A percentile compares a stretch with the other conserved stretches of the same genome.
phyloP scores from a whole-genome alignment of 2,329 filamentous ascomycete genomes.

The Apiospora hydei region DNA sequence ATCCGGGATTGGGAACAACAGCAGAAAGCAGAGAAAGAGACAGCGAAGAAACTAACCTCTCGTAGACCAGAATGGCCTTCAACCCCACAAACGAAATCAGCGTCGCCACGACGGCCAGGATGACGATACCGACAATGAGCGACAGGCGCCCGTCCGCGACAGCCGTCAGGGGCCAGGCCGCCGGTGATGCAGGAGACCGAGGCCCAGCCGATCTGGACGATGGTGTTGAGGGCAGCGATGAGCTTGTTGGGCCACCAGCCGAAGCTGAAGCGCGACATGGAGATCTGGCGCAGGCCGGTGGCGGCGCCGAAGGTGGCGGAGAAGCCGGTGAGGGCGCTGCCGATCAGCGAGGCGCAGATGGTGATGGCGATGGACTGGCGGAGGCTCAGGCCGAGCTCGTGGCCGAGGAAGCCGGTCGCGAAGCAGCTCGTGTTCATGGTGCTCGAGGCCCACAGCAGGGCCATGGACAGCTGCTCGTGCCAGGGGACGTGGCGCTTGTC shows the following conservation, averaged over 20 bases:
- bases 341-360: constrained; percentile 54
- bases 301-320: constrained; percentile 58
- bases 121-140: constrained; percentile 59
- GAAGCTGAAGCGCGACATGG: constrained; percentile 56
- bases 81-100: constrained; percentile 61
- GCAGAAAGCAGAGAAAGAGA: background rate
- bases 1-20: background rate
- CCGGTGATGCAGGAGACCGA: constrained; percentile 60
- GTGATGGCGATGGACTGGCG: constrained; percentile 52
- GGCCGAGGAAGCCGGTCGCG: constrained; percentile 58
- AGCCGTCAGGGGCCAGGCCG: constrained; percentile 55
- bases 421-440: constrained; percentile 61
- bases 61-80: constrained; percentile 55
- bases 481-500: constrained; percentile 46
- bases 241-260: constrained; percentile 60
- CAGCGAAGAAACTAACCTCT: constrained; percentile 39
- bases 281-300: constrained; percentile 59
- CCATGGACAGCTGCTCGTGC: constrained; percentile 48
- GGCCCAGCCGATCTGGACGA: constrained; percentile 58
- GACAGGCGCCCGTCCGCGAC: constrained; percentile 53
- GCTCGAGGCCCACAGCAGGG: constrained; percentile 58
- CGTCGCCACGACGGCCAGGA: constrained; percentile 57
- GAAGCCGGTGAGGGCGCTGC: constrained; percentile 52
- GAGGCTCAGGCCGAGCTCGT: constrained; percentile 55
- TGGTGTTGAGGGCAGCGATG: constrained; percentile 57